A percentile compares a stretch with the other conserved stretches of the same genome.
phyloP scores from a whole-genome alignment of 257 asterid genomes.

The Cynanchum wilfordii region DNA sequence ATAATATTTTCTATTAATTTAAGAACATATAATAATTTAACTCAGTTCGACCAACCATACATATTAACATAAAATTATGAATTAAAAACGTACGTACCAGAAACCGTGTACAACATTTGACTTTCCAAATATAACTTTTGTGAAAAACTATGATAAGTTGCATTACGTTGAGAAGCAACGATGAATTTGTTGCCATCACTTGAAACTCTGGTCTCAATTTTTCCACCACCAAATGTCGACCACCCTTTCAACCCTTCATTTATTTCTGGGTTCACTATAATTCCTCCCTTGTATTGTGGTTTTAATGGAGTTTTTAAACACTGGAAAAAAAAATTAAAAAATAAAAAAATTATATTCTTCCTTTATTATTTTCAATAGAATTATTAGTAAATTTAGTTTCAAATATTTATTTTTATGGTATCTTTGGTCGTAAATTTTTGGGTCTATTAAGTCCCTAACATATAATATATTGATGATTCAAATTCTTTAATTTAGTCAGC shows the following conservation, averaged over 20 bases:
- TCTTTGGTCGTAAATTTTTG: too few species aligned
- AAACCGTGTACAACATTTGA: not conserved
- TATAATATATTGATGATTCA: too few species aligned
- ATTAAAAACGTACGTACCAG: not conserved
- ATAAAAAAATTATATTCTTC: too few species aligned
- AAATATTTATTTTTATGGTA: too few species aligned
- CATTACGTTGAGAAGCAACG: not conserved
- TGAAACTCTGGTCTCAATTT: not conserved
- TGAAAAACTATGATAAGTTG: not conserved
- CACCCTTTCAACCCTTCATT: constrained; percentile 12
- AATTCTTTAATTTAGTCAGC: too few species aligned
- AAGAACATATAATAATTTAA: too few species aligned
- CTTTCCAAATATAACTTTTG: constrained; percentile 1
- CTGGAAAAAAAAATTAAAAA: not conserved
- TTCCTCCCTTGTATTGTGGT: constrained; percentile 15
- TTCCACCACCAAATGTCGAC: constrained; percentile 3
- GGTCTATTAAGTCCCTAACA: too few species aligned
- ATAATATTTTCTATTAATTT: too few species aligned
- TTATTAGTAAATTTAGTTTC: too few species aligned
- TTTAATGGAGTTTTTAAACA: constrained; percentile 3
- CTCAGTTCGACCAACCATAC: too few species aligned
- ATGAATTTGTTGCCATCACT: constrained; percentile 12
- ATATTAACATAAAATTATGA: too few species aligned
- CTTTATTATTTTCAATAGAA: too few species aligned
- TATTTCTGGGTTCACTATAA: constrained; percentile 15